Conservation (phyloP, 1,284 basidiomycete genomes). For the Moesziomyces globuligerus region DNA sequence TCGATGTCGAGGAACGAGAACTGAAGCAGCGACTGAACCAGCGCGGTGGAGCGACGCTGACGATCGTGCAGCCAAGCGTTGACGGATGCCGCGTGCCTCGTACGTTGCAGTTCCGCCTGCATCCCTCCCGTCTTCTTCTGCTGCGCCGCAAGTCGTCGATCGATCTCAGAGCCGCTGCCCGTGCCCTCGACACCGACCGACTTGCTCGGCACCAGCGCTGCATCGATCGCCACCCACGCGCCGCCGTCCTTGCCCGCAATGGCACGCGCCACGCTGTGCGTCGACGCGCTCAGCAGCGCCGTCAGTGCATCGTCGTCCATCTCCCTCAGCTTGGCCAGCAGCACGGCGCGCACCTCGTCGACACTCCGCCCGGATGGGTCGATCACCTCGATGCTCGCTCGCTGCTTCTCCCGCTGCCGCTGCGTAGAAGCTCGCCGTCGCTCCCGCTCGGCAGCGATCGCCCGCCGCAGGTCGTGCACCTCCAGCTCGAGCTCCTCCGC, state of each 20-base stretch:
- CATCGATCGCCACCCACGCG: constrained; percentile 2
- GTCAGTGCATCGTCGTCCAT: constrained; percentile 44
- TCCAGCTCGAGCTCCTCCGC: constrained; percentile 29
- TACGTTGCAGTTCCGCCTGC: background rate
- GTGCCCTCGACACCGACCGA: constrained; percentile 31
- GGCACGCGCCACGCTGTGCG: constrained; percentile 1
- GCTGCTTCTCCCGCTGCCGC: constrained; percentile 4
- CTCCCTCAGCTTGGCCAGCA: constrained; percentile 13
- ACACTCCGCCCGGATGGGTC: background rate
- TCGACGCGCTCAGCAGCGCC: constrained; percentile 8
- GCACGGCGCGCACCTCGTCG: background rate
- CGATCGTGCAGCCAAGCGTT: constrained; percentile 25
- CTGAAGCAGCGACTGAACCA: constrained; percentile 4
- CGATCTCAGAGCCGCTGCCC: constrained; percentile 30
- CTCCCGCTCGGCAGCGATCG: constrained; percentile 17
- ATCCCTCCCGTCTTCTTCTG: background rate
- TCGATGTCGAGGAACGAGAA: constrained; percentile 27
- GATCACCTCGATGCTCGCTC: background rate
- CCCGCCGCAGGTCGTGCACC: constrained; percentile 24
- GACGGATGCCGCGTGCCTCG: constrained; percentile 1
- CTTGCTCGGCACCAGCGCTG: constrained; percentile 20
- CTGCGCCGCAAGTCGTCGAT: constrained; percentile 9
- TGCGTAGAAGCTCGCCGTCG: constrained; percentile 5
- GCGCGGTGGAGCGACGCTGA: constrained; percentile 5
- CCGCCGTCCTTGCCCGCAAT: background rate